Evolutionary conservation across 257 asterid species (phyloP), one percentile per base, ranked within the genome.

Genomic region (Ophiorrhiza pumila): DNA sequence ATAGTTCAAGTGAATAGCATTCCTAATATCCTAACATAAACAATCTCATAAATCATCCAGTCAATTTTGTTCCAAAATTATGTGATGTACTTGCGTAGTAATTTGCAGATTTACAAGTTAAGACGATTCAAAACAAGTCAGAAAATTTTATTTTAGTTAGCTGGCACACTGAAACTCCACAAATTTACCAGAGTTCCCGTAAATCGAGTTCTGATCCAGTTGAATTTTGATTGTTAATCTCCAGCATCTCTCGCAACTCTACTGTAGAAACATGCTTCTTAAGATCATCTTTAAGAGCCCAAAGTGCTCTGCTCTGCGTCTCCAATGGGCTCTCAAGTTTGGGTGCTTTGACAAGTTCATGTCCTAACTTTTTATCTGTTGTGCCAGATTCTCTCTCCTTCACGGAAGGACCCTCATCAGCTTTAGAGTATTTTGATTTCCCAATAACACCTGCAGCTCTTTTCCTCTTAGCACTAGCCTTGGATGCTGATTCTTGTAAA

Each of bases 201-300:
- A 95, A 79, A 80, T 81, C 96, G 80, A 94, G 89, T 72, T 90
- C 99, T 6, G 99, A 89, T 72, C 99, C 99, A 69, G 81, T 83
- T 35, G 96, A 77, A 69, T 89, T 97, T 78, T 89, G 98, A 71
- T 80, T 88, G 74, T 95, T 95, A 73, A 81, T 86, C 83, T 90
- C 91, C 78, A 95, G 96, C 96, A 95, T 95, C 88, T 87, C 87
- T 66, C 91, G 83, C 73, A 95, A 80, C 89, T 87, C 98, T 71
- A 88, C 81, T 45, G 92, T 86, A 71, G 88, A 79, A 43, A 86
- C 96, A 71, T 92, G 80, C 86, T 87, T 95, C 77, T 85, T 95
- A 37, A 95, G 88, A 80, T 95, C 97, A 80, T 95, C 99, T 78
- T 92, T 95, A 67, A 95, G 88, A 77, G 85, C 87, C 99, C 99